Conservation (phyloP, 73 alveolate species). For the Paramecium primaurelia region DNA sequence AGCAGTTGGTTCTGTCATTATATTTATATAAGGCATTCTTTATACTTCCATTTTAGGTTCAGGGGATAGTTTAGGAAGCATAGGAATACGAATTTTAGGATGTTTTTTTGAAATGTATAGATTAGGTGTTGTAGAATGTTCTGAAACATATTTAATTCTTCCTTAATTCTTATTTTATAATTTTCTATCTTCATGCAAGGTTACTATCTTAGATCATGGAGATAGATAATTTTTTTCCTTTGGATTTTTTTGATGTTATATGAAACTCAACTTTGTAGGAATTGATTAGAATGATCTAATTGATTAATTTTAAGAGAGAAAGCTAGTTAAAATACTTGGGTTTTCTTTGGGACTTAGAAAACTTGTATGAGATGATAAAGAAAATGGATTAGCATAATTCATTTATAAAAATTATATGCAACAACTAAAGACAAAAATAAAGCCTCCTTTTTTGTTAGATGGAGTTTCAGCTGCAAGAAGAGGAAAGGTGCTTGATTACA, state of each 20-base stretch:
- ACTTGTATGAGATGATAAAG: not conserved
- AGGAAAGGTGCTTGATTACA: not conserved
- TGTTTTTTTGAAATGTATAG: not conserved
- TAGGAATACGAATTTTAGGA: not conserved
- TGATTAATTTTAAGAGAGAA: not conserved
- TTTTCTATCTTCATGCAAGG: not conserved
- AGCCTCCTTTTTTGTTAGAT: not conserved
- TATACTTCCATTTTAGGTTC: not conserved
- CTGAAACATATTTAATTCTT: not conserved
- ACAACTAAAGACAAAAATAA: not conserved
- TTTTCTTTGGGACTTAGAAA: not conserved
- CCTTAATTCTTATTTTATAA: not conserved
- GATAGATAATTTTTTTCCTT: not conserved
- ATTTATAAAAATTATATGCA: not conserved
- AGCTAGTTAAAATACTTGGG: not conserved
- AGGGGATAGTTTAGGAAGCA: not conserved
- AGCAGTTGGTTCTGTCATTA: constrained; percentile 16
- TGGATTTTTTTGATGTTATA: not conserved
- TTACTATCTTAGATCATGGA: not conserved
- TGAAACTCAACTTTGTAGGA: not conserved
- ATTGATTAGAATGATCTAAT: not conserved
- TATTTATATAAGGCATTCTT: constrained; percentile 8
- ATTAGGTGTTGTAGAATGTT: not conserved
- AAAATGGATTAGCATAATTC: not conserved
- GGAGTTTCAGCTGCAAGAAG: not conserved